Base-by-base conservation (phyloP, 2,329 filamentous ascomycete species). In the Penicillium digitatum region DNA sequence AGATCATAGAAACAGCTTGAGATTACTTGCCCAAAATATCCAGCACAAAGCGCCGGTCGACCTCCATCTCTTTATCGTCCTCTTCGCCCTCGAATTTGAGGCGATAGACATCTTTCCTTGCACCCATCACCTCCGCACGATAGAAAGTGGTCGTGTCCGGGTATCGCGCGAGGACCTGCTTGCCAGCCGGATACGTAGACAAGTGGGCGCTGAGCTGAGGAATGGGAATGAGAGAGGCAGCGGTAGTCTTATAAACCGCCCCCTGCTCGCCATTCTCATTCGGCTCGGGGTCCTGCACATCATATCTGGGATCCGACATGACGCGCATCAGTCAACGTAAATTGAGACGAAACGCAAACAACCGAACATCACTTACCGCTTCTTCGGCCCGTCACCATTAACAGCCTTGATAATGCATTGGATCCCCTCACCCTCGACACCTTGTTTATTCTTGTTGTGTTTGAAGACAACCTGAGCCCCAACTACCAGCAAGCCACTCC, bases 91-190 rank as follows among this genome's bases (percentile, higher is more conserved):
- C 89, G 64, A 93, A 93, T 59, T 89, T 85, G 60, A 93, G 76
- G 54, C 74, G 69, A 58, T 77, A 79, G 50, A 72, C 70, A 43
- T 78, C 76, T 60, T 78, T 80, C 65, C 75, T 86, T 78, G 78
- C 83, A 34, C 86, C 86, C 74, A 89, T 87, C 9, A 93, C 89
- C 63, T 91, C 88, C 1, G 89, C 89, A 69, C 88, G 86, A 71
- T 94, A 94, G 65, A 94, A 93, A 0, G 88, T 92, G 1, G 89
- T 92, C 1, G 89, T 93, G 64, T 90, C 86, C 0, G 89, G 89
- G 66, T 94, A 94, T 55, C 90, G 77, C 0, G 89, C 89, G 54
- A 93, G 77, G 9, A 93, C 89, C 43, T 85, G 82, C 68, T 87
- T 89, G 42, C 88, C 87, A 37, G 82, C 74, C 8, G 79, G 66